Base-by-base conservation (phyloP, 805 yeast genomes). In the Wickerhamiella spandovensis region DNA sequence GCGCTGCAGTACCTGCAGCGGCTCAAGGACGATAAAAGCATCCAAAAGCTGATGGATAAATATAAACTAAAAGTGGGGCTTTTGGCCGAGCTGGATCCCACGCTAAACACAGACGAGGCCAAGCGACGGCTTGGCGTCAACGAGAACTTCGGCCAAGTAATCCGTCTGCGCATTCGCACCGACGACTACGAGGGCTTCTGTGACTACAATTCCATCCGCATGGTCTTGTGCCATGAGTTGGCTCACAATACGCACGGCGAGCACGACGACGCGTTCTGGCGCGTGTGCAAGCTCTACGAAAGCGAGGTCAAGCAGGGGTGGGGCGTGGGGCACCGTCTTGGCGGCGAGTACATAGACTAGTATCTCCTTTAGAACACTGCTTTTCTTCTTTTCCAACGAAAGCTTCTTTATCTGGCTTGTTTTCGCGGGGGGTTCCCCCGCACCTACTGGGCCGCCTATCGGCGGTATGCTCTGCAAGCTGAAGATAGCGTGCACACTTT, bases 11-110 rank as follows among this genome's bases (percentile, higher is more conserved):
- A 62, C 18, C 53, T 68, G 39, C 58, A 64, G 39, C 53, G 64
- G 23, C 56, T 68, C 9, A 49, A 57, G 18, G 61, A 61, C 45
- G 72, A 68, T 49, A 47, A 57, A 18, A 72, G 70, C 15, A 61
- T 68, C 17, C 61, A 57, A 22, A 66, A 65, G 3, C 56, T 69
- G 30, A 65, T 68, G 69, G 53, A 49, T 24, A 62, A 61, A 51
- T 58, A 69, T 57, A 59, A 63, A 46, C 65, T 63, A 60, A 51
- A 55, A 6, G 70, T 68, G 7, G 67, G 68, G 1, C 51, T 63
- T 8, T 53, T 68, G 30, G 58, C 69, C 1, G 72, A 68, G 48
- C 59, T 68, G 25, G 72, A 68, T 47, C 72, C 72, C 1, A 63
- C 67, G 4, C 53, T 65, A 5, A 64, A 66, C 54, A 66, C 71